Base-by-base conservation (phyloP, 495 filamentous ascomycete genomes). In the Penicillium paradoxum region DNA sequence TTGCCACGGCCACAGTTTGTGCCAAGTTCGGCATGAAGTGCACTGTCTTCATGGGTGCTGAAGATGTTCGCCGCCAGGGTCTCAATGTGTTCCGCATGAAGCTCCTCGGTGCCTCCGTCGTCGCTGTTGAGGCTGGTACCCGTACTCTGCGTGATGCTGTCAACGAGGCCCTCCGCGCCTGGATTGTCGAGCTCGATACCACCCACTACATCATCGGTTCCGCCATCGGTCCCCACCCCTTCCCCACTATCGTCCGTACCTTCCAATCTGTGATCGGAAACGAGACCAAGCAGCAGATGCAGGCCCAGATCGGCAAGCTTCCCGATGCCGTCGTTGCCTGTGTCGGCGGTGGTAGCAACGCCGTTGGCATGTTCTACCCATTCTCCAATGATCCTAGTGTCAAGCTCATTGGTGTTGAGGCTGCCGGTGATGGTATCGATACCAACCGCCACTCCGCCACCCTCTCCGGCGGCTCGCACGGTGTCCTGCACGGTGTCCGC, bases 201-300 rank as follows among this genome's bases (percentile, higher is more conserved):
- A 96, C 93, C 0, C 92, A 97, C 73, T 97, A 97, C 75, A 90
- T 96, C 67, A 93, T 97, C 60, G 93, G 92, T 22, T 95, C 89
- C 6, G 92, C 93, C 13, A 96, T 97, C 58, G 92, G 92, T 0
- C 92, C 92, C 8, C 91, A 97, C 59, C 92, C 92, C 13, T 97
- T 95, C 83, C 92, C 92, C 0, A 96, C 90, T 37, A 97, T 97
- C 50, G 92, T 97, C 7, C 85, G 92, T 39, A 97, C 91, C 0
- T 96, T 97, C 83, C 93, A 97, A 73, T 90, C 85, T 5, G 84
- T 97, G 38, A 96, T 97, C 50, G 92, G 92, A 5, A 83, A 85
- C 54, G 93, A 98, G 73, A 96, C 95, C 39, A 93, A 91, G 70
- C 74, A 83, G 45, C 95, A 98, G 72, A 86, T 97, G 80, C 73